Evolutionary conservation across 306 rosid genomes (phyloP), one percentile per base, ranked within the genome.

Genomic region (Acacia confusa): DNA sequence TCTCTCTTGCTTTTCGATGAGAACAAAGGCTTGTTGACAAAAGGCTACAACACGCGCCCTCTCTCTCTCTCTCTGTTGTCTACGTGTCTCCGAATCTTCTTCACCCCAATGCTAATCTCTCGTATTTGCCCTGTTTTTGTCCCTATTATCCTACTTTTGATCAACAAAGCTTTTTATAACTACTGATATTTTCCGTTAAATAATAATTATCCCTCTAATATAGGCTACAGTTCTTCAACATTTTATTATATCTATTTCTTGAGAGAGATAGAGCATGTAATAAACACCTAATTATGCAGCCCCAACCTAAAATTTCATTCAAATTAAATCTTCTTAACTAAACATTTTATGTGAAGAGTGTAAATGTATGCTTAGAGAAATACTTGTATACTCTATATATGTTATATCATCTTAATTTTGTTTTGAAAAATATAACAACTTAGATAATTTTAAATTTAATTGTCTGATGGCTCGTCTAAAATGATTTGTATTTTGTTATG

Each of bases 81-180:
- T 36, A 11, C 74, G 38, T 69, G 74, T 41, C 74, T 41, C 74
- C 74, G 74, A 40, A 69, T 69, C 74, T 69, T 41, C 32, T 40
- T 69, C 52, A 12, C 74, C 20, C 24, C 74, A 69, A 69, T 27
- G 74, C 2, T 68, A 38, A 68, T 68, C 48, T 36, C 72, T 25
- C 19, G 25, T 34, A 17, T 34, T 63, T 65, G 10, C 72, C 47
- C 47, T 9, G 16, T 67, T 34, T 66, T 67, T 66, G 47, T 34
- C 72, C 72, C 22, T 5, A 67, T 67, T 25, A 61, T 25, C 19
- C 7, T 0, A 5, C 15, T 25, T 58, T 57, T 16, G 34, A 16
- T 65, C 1, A 65, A 11, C 1, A 11, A 12, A 61, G 6, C 67
- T 57, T 57, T 22, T n/a, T n/a, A 22, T 9, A 22, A n/a, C 12